Base-by-base conservation (phyloP, 2,329 filamentous ascomycete genomes). In the Leptographium flavum region DNA sequence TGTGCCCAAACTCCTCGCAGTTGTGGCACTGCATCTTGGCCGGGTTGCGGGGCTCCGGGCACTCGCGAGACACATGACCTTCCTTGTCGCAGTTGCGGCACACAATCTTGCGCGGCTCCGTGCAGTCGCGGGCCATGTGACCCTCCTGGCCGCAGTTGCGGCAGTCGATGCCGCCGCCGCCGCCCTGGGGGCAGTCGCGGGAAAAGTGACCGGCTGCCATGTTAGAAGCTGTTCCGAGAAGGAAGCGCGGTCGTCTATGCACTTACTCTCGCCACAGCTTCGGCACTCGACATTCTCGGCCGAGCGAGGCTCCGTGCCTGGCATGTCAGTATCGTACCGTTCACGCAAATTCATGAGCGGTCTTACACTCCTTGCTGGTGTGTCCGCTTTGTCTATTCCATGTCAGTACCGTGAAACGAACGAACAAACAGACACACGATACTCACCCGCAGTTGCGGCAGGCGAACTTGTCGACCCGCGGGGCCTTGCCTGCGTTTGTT, bases 361-460 rank as follows among this genome's bases (percentile, higher is more conserved):
- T n/a, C 63, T 57, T 61, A 64, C 72, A 77, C 0, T 76, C 71
- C 6, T 63, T 55, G 21, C 59, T 62, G 47, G 60, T 67, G 55
- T 77, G 73, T 15, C 72, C 73, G 21, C 62, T 60, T 60, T 76
- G 60, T 21, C 22, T 43, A 5, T 13, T 36, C 21, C 13, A 22
- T 23, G 9, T 25, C 30, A 11, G 22, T 22, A 11, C 15, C 9
- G 17, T 28, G 17, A 8, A 10, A 5, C n/a, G 11, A 25, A 9
- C 30, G 51, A 48, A 38, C 53, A 21, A 22, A 39, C 11, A 6
- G n/a, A 22, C 9, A 25, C 21, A 33, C 1, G 2, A 23, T 21
- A 58, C 60, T 48, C 52, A 69, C 67, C 72, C 74, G 64, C 80
- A 84, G 57, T 84, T 84, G 57, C 71, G 75, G 70, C 81, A 84